phyloP scores from a whole-genome alignment of 129 eudicot species.

The Flaveria brownii region DNA sequence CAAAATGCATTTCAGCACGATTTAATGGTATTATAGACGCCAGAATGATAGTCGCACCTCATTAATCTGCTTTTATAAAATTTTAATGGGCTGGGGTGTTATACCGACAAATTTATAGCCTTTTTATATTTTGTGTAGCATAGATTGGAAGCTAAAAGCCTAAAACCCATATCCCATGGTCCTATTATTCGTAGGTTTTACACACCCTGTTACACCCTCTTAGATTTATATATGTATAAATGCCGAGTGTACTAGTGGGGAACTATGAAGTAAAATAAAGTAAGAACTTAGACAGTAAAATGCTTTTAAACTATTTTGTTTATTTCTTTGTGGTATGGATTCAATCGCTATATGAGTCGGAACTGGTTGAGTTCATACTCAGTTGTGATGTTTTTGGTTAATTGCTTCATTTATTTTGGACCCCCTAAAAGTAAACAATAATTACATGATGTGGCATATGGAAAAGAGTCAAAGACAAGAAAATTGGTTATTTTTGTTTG shows the following conservation, averaged over 20 bases:
- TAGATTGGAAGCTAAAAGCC: conserved; percentile 2
- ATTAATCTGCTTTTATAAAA: background rate
- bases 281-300: background rate
- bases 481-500: background rate
- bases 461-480: background rate
- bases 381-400: background rate
- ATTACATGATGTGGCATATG: background rate
- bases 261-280: background rate
- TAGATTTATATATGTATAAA: too few species aligned
- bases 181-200: background rate
- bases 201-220: background rate
- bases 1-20: background rate
- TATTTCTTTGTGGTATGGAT: background rate
- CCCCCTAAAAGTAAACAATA: background rate
- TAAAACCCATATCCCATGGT: background rate
- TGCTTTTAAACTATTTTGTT: background rate
- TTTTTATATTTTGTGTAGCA: background rate
- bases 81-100: background rate
- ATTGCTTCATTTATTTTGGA: background rate
- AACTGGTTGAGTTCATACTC: conserved; percentile 7
- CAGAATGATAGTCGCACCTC: background rate
- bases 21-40: conserved; percentile 4
- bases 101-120: background rate
- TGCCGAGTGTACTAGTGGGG: background rate
- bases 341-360: background rate